These are phyloP conservation scores for Candida gorgasii DNA, from an alignment of 805 yeast genomes.

Conservation along the genomic window DNA sequence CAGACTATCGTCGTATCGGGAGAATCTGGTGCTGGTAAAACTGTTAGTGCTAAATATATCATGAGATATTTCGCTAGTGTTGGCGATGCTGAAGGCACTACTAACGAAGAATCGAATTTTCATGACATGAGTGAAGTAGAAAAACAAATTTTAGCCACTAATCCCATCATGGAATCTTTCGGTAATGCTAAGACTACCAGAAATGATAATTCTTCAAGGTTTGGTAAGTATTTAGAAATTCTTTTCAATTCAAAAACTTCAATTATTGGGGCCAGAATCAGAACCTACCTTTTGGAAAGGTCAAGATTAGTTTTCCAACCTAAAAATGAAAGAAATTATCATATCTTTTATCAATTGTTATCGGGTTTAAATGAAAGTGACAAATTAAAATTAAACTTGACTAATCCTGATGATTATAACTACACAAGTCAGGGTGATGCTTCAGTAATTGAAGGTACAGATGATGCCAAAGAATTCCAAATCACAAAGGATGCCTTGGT, in stretches of 20 bases:
- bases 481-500: slow-evolving; percentile 75
- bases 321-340: slow-evolving; percentile 86
- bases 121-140: slow-evolving; percentile 87
- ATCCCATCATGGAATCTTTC: slow-evolving; percentile 96
- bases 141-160: slow-evolving; percentile 92
- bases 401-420: slow-evolving; percentile 65
- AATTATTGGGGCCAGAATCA: slow-evolving; percentile 90
- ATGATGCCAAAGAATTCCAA: slow-evolving; percentile 76
- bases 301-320: slow-evolving; percentile 96
- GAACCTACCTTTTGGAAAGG: slow-evolving; percentile 91
- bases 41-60: slow-evolving; percentile 94
- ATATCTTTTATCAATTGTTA: slow-evolving; percentile 87
- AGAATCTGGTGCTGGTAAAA: slow-evolving; percentile 98
- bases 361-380: slow-evolving; percentile 65
- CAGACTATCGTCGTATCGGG: slow-evolving; percentile 97
- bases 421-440: slow-evolving; percentile 91
- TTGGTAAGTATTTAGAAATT: slow-evolving; percentile 94
- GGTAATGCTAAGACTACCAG: slow-evolving; percentile 98
- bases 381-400: slow-evolving; percentile 59
- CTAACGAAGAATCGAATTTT: slow-evolving; percentile 27
- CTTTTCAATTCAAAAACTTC: slow-evolving; percentile 72
- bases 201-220: slow-evolving; percentile 96
- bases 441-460: slow-evolving; percentile 68
- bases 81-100: slow-evolving; percentile 48
- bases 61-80: slow-evolving; percentile 98